phyloP scores from a whole-genome alignment of 148 eudicot species.

The Beta vulgaris region DNA sequence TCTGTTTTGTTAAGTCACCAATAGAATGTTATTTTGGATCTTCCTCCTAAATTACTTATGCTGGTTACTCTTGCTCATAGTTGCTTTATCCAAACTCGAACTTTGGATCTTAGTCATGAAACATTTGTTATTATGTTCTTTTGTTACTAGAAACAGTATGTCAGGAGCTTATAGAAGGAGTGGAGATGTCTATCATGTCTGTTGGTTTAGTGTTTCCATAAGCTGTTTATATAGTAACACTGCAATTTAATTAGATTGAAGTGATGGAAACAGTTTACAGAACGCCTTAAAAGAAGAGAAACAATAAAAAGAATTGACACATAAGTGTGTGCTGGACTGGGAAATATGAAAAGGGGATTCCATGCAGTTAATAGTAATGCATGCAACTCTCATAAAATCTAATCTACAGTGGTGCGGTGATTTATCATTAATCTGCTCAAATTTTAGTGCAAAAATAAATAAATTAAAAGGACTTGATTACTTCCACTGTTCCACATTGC shows the following conservation, averaged over 20 bases:
- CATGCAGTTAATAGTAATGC: not conserved
- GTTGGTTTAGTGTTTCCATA: not conserved
- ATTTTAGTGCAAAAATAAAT: not conserved
- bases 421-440: not conserved
- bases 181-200: too few species aligned
- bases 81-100: not conserved
- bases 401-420: not conserved
- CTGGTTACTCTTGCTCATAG: not conserved
- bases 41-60: too few species aligned
- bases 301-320: not conserved
- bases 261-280: too few species aligned
- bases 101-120: not conserved
- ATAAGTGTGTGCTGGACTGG: not conserved
- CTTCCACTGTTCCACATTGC: not conserved
- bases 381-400: not conserved
- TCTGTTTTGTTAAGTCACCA: not conserved
- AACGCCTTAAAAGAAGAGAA: not conserved
- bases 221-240: not conserved
- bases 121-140: too few species aligned
- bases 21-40: too few species aligned
- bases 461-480: not conserved
- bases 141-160: not conserved
- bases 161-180: not conserved
- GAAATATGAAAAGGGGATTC: not conserved
- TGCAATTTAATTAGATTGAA: not conserved